These are phyloP conservation scores for Ceratobasidium sp. DNA, from an alignment of 1,284 basidiomycete species.

Conservation along the genomic window DNA sequence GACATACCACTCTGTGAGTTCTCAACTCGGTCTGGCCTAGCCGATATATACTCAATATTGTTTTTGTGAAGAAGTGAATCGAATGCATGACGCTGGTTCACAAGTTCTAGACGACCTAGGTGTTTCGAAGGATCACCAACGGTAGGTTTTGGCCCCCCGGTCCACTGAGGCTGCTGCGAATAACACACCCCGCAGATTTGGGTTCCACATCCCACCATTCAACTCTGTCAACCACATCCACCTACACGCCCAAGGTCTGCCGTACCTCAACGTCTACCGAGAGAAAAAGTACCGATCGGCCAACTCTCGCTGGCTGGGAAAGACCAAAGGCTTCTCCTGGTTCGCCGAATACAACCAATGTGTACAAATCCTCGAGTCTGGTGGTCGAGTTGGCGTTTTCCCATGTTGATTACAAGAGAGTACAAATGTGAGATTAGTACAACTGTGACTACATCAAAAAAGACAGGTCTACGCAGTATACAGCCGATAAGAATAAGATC, in stretches of 20 bases:
- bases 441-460: slow-evolving; percentile 21
- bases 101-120: slow-evolving; percentile 44
- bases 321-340: slow-evolving; percentile 55
- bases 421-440: slow-evolving; percentile 19
- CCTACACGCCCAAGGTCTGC: slow-evolving; percentile 55
- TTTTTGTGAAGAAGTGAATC: slow-evolving; percentile 46
- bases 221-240: slow-evolving; percentile 57
- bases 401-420: slow-evolving; percentile 2
- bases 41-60: not conserved
- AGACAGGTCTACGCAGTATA: slow-evolving; percentile 19
- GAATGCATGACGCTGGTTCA: slow-evolving; percentile 50
- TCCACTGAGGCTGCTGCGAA: not conserved
- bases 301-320: slow-evolving; percentile 21
- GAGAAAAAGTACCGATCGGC: slow-evolving; percentile 52
- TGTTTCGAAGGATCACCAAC: slow-evolving; percentile 41
- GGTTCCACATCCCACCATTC: slow-evolving; percentile 56
- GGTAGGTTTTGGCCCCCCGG: slow-evolving; percentile 31
- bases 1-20: slow-evolving; percentile 49
- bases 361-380: slow-evolving; percentile 6
- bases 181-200: slow-evolving; percentile 45
- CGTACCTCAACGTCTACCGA: slow-evolving; percentile 48
- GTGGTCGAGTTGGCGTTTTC: slow-evolving; percentile 22
- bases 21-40: not conserved
- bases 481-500: slow-evolving; percentile 39
- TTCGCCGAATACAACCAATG: slow-evolving; percentile 53